phyloP scores from a whole-genome alignment of 176 grass and related monocot genomes.

The Oropetium thomaeum region DNA sequence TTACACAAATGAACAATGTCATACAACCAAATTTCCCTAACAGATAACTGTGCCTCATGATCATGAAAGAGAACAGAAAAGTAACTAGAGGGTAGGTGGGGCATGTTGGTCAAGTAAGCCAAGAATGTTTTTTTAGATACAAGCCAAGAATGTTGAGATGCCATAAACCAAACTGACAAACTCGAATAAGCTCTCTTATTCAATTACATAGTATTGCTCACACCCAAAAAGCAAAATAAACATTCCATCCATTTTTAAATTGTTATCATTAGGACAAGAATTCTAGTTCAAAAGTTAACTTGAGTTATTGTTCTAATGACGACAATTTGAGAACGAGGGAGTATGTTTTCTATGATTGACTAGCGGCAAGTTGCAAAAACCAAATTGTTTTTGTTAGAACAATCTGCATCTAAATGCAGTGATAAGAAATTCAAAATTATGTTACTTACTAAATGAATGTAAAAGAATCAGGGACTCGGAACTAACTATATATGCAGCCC shows the following conservation, averaged over 20 bases:
- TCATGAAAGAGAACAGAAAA: neutral
- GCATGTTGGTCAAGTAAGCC: slow-evolving; percentile 14
- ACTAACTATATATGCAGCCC: slow-evolving; percentile 4
- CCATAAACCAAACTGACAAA: neutral
- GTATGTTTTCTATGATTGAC: neutral
- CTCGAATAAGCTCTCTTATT: slow-evolving; percentile 5
- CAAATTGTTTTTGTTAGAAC: neutral
- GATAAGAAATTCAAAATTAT: neutral
- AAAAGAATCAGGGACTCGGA: neutral
- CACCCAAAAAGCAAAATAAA: neutral
- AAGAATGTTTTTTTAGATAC: neutral
- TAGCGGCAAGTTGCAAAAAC: slow-evolving; percentile 3
- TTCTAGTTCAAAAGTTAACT: no score
- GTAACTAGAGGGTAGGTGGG: neutral
- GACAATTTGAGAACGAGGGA: no score
- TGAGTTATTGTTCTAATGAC: no score
- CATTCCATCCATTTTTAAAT: no score
- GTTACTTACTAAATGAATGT: neutral
- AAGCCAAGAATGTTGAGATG: neutral
- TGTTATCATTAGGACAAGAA: no score
- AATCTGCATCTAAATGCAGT: neutral
- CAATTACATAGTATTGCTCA: neutral
- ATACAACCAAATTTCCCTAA: no score
- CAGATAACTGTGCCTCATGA: neutral
- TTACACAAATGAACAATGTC: no score